Conservation (phyloP, 2,329 filamentous ascomycete species). For the Fusarium foetens region DNA sequence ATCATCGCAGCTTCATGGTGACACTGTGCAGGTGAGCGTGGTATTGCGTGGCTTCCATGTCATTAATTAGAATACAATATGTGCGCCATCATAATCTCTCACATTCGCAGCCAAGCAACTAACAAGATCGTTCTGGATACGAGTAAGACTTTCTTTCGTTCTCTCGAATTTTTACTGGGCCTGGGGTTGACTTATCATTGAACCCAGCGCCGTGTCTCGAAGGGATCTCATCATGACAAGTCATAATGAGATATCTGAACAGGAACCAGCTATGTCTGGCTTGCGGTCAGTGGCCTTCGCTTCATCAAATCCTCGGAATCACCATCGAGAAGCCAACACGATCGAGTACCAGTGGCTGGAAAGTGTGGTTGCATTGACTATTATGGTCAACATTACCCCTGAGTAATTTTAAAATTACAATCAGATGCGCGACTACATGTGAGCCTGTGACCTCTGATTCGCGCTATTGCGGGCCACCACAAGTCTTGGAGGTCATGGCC, state of each 20-base stretch:
- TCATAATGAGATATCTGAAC: background rate
- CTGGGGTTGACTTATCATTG: background rate
- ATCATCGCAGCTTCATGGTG: background rate
- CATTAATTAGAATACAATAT: slow-evolving; percentile 9
- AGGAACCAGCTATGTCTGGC: background rate
- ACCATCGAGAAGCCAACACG: background rate
- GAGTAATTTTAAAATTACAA: slow-evolving; percentile 41
- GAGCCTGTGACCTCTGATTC: slow-evolving; percentile 27
- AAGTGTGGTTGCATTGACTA: slow-evolving; percentile 35
- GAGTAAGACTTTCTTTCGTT: background rate
- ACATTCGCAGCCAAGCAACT: background rate
- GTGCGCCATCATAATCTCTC: slow-evolving; percentile 6
- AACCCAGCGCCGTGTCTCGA: background rate
- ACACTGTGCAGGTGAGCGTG: background rate
- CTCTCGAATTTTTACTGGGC: background rate
- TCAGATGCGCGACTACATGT: slow-evolving; percentile 18
- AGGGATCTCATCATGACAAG: background rate
- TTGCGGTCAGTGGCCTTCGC: slow-evolving; percentile 1
- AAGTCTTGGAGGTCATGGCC: slow-evolving; percentile 13
- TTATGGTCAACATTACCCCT: slow-evolving; percentile 38
- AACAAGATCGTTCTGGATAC: background rate
- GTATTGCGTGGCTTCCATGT: slow-evolving; percentile 13
- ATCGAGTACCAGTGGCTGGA: slow-evolving; percentile 8
- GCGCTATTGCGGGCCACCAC: slow-evolving; percentile 23
- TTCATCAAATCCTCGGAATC: slow-evolving; percentile 1